A percentile compares a stretch with the other conserved stretches of the same genome.
These are phyloP conservation scores for Novymonas esmeraldas DNA, from an alignment of 208 protist species.

Conservation along the genomic window DNA sequence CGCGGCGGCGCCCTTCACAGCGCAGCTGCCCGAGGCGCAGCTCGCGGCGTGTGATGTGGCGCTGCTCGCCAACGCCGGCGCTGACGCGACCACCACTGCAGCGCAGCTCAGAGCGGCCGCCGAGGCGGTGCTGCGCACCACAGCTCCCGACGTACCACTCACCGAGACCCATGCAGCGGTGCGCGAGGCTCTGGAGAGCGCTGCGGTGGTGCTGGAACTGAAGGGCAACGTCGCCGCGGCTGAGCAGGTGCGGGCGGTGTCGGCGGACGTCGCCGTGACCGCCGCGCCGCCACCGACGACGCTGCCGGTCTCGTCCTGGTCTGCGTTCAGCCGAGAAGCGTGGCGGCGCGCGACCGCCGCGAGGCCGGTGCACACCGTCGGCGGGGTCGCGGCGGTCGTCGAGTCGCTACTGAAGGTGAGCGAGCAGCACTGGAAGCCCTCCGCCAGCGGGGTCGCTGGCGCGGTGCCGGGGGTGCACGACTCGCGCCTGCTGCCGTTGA, in stretches of 20 bases:
- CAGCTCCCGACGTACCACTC: background rate
- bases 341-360: constrained; percentile 4
- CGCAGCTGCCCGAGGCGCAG: constrained; percentile 14
- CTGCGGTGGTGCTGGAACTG: constrained; percentile 17
- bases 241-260: constrained; percentile 10
- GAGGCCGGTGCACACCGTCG: background rate
- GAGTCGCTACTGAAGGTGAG: constrained; percentile 10
- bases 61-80: constrained; percentile 7
- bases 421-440: constrained; percentile 1
- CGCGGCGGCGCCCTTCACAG: constrained; percentile 7
- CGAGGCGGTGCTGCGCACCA: background rate
- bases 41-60: constrained; percentile 21
- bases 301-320: constrained; percentile 16
- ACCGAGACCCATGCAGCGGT: background rate
- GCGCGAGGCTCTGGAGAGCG: constrained; percentile 30
- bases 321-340: constrained; percentile 5
- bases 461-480: constrained; percentile 5
- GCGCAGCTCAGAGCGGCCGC: constrained; percentile 15
- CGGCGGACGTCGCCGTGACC: background rate
- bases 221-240: constrained; percentile 15
- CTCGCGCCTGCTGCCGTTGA: constrained; percentile 14
- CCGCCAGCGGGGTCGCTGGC: background rate
- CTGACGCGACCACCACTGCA: background rate
- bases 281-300: background rate
- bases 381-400: constrained; percentile 2